phyloP scores from a whole-genome alignment of 139 green algal species.

The Picochlorum sp. region DNA sequence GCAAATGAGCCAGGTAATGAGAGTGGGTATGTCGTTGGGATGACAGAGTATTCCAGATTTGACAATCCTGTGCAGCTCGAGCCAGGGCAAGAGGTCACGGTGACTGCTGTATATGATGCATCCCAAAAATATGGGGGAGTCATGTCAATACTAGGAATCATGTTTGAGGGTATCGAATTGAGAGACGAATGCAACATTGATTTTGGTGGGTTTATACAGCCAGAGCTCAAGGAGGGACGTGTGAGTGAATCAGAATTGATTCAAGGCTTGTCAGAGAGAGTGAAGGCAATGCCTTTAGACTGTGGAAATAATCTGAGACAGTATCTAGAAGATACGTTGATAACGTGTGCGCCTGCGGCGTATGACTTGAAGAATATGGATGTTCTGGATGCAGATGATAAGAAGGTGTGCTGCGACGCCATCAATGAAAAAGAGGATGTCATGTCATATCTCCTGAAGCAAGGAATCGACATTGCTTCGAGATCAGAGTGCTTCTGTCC shows the following conservation, averaged over 20 bases:
- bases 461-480: not conserved
- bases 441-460: not conserved
- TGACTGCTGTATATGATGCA: not conserved
- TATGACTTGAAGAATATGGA: too few species aligned
- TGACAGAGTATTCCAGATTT: slow-evolving; percentile 5
- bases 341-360: too few species aligned
- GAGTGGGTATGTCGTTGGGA: slow-evolving; percentile 3
- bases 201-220: slow-evolving; percentile 9
- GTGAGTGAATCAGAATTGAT: not conserved
- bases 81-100: slow-evolving; percentile 7
- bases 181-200: slow-evolving; percentile 7
- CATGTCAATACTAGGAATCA: slow-evolving; percentile 6
- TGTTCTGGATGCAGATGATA: too few species aligned
- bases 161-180: not conserved
- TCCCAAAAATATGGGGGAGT: slow-evolving; percentile 2
- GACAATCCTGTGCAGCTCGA: not conserved
- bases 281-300: not conserved
- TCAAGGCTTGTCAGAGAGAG: not conserved
- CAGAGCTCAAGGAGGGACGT: not conserved
- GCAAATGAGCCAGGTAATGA: slow-evolving; percentile 1
- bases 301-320: too few species aligned
- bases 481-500: not conserved
- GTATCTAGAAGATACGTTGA: too few species aligned
- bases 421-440: not conserved
- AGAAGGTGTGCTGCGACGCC: too few species aligned